Conservation (phyloP, 2,329 filamentous ascomycete genomes). For the Nemania serpens region DNA sequence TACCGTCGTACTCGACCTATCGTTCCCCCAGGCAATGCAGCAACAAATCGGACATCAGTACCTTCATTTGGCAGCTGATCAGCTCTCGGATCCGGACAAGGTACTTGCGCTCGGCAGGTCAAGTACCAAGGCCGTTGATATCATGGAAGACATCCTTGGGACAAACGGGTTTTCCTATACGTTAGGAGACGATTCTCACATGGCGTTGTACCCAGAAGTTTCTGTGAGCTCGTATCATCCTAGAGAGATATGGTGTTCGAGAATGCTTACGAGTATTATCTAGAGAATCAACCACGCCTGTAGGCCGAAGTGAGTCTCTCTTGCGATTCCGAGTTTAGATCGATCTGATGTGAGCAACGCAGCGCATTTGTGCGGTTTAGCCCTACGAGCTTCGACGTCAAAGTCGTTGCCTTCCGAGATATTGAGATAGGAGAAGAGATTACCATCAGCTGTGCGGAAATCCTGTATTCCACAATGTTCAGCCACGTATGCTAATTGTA, state of each 20-base stretch:
- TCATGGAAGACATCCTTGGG: slow-evolving; percentile 44
- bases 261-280: slow-evolving; percentile 17
- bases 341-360: slow-evolving; percentile 7
- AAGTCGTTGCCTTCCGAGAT: slow-evolving; percentile 33
- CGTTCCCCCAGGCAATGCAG: slow-evolving; percentile 40
- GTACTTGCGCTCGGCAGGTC: slow-evolving; percentile 39
- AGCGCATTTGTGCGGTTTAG: slow-evolving; percentile 43
- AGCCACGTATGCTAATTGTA: neutral
- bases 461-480: neutral
- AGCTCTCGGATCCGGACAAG: slow-evolving; percentile 36
- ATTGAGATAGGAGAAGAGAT: slow-evolving; percentile 37
- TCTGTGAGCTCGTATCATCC: slow-evolving; percentile 24
- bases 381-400: slow-evolving; percentile 34
- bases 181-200: slow-evolving; percentile 35
- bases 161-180: slow-evolving; percentile 43
- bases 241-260: neutral
- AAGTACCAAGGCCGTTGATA: slow-evolving; percentile 34
- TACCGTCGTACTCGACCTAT: slow-evolving; percentile 38
- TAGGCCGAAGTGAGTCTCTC: slow-evolving; percentile 41
- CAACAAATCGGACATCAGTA: slow-evolving; percentile 39
- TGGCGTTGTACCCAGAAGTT: slow-evolving; percentile 35
- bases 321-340: neutral
- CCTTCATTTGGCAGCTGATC: slow-evolving; percentile 38
- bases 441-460: slow-evolving; percentile 35
- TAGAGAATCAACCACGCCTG: slow-evolving; percentile 44